A percentile compares a stretch with the other conserved stretches of the same genome.
These are phyloP conservation scores for Venturia oleaginea DNA, from an alignment of 2,329 filamentous ascomycete species.

Conservation along the genomic window DNA sequence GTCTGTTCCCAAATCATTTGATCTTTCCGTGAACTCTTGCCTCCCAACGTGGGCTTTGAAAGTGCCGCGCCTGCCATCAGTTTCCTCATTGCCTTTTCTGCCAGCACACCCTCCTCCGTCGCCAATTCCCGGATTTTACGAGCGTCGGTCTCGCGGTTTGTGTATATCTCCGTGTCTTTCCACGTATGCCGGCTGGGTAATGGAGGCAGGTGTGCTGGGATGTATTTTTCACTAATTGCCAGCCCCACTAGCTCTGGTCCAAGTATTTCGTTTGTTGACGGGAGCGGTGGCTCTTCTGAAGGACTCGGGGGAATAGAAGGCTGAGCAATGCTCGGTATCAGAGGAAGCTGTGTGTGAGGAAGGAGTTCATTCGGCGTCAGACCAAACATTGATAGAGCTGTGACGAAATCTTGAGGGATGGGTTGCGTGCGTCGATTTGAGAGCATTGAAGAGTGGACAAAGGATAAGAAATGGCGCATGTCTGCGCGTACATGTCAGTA, in stretches of 20 bases:
- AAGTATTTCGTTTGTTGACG: slow-evolving; percentile 10
- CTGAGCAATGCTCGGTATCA: slow-evolving; percentile 27
- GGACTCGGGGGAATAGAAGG: slow-evolving; percentile 33
- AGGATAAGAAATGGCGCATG: slow-evolving; percentile 44
- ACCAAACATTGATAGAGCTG: slow-evolving; percentile 36
- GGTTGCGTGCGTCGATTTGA: slow-evolving; percentile 46
- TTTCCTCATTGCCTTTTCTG: slow-evolving; percentile 55
- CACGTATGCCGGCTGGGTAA: slow-evolving; percentile 58
- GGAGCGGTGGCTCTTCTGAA: not conserved
- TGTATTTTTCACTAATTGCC: slow-evolving; percentile 43
- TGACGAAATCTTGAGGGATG: slow-evolving; percentile 50
- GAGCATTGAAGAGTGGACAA: slow-evolving; percentile 50
- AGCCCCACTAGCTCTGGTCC: slow-evolving; percentile 42
- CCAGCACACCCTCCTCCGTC: slow-evolving; percentile 55
- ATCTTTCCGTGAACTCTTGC: slow-evolving; percentile 30
- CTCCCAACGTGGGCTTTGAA: slow-evolving; percentile 27
- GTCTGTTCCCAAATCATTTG: slow-evolving; percentile 46
- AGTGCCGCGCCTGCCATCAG: slow-evolving; percentile 44
- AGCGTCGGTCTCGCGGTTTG: slow-evolving; percentile 49
- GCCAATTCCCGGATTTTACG: slow-evolving; percentile 52
- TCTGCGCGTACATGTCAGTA: slow-evolving; percentile 27
- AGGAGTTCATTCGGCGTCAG: slow-evolving; percentile 31
- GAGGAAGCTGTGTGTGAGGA: slow-evolving; percentile 33
- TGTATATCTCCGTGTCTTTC: slow-evolving; percentile 49
- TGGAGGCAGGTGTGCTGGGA: slow-evolving; percentile 51